phyloP scores from a whole-genome alignment of 768 basidiomycete species.

The Hemileccinum rubropunctum region DNA sequence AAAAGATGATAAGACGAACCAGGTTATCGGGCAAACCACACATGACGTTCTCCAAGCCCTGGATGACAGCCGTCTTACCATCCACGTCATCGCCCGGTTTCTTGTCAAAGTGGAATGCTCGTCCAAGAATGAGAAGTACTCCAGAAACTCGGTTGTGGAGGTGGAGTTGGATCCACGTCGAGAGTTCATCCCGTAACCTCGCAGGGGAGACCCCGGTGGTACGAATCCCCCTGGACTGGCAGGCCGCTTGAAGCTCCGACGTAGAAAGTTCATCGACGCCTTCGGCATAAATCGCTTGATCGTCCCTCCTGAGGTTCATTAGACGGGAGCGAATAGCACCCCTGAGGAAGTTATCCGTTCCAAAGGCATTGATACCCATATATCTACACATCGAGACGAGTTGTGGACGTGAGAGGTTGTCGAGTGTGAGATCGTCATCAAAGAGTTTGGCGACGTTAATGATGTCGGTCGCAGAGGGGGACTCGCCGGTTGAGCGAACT shows the following conservation, averaged over 20 bases:
- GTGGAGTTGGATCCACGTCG: conserved; percentile 92
- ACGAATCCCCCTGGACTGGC: conserved; percentile 91
- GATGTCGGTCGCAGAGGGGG: conserved; percentile 83
- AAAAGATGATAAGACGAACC: conserved; percentile 46
- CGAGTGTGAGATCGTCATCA: conserved; percentile 95
- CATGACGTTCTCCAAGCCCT: conserved; percentile 84
- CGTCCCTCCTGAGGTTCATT: conserved; percentile 81
- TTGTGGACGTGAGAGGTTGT: conserved; percentile 98
- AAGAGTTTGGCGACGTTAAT: conserved; percentile 96
- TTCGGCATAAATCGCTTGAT: conserved; percentile 88
- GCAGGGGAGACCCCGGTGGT: conserved; percentile 86
- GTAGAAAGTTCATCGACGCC: conserved; percentile 90
- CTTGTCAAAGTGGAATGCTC: conserved; percentile 92
- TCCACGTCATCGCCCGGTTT: conserved; percentile 72
- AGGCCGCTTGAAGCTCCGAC: conserved; percentile 88
- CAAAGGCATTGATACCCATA: conserved; percentile 98
- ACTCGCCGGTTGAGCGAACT: conserved; percentile 93
- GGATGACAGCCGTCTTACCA: conserved; percentile 78
- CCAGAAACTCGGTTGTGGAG: conserved; percentile 89
- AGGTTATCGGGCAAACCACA: conserved; percentile 92
- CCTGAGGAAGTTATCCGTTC: conserved; percentile 97
- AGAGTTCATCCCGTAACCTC: conserved; percentile 82
- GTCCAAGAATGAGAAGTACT: conserved; percentile 87
- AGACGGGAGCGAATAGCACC: conserved; percentile 85
- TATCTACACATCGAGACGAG: conserved; percentile 96